A percentile compares a stretch with the other conserved stretches of the same genome.
These are phyloP conservation scores for Marasmius sp. DNA, from an alignment of 1,284 basidiomycete species.

Conservation along the genomic window DNA sequence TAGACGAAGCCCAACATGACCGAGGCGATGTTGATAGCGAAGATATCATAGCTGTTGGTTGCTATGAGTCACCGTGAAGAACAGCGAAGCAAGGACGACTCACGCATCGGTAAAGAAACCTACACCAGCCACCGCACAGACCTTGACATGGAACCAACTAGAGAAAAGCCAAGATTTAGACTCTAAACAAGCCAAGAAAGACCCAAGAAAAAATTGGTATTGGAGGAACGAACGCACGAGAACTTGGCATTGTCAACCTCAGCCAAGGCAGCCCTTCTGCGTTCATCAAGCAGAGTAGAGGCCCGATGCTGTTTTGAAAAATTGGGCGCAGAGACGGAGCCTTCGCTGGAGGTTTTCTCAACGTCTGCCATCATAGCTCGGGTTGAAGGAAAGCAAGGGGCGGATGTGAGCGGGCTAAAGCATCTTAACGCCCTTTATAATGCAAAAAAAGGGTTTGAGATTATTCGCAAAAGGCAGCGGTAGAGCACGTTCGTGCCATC, in stretches of 20 bases:
- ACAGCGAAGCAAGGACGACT: conserved; percentile 22
- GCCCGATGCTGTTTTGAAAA: background rate
- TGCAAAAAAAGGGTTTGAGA: no score
- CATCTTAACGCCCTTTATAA: conserved; percentile 3
- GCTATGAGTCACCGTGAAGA: background rate
- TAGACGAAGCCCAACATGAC: conserved; percentile 71
- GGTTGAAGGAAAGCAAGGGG: conserved; percentile 1
- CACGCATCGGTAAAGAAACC: conserved; percentile 86
- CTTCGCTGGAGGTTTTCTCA: conserved; percentile 57
- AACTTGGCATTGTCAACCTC: conserved; percentile 79
- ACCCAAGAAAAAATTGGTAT: background rate
- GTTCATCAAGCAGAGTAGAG: conserved; percentile 45
- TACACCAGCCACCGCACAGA: conserved; percentile 72
- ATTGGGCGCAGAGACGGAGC: conserved; percentile 51
- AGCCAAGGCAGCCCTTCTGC: conserved; percentile 68
- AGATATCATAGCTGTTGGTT: conserved; percentile 60
- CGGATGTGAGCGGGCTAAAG: background rate
- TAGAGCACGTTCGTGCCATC: background rate
- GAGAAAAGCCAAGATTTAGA: conserved; percentile 6
- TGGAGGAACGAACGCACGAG: conserved; percentile 39
- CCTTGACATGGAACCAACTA: conserved; percentile 70
- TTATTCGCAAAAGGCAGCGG: background rate
- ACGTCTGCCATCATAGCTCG: conserved; percentile 33
- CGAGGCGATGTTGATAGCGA: conserved; percentile 76
- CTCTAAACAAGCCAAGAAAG: background rate